Percentiles rank a stretch among this genome's conserved stretches.
phyloP scores from a whole-genome alignment of 495 filamentous ascomycete species.

The Glutinoglossum americanum region DNA sequence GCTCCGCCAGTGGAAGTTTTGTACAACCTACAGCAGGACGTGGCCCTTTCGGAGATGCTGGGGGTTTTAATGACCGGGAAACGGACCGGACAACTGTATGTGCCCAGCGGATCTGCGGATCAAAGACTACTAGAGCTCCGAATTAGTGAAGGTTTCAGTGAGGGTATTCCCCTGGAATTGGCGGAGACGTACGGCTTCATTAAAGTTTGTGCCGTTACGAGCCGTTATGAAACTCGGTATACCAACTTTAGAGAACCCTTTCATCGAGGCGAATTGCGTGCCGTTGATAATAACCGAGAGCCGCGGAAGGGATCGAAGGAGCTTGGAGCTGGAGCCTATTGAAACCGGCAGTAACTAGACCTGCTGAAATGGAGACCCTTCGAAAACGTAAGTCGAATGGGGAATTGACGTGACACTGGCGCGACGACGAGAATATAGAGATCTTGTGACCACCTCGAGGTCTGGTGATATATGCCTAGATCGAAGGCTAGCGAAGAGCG shows the following conservation, averaged over 20 bases:
- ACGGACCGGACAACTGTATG: background rate
- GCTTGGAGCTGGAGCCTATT: background rate
- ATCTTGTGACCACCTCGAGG: background rate
- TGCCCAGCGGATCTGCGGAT: background rate
- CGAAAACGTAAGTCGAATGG: background rate
- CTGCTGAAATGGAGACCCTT: too few relatives aligned
- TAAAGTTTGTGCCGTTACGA: background rate
- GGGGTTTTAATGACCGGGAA: background rate
- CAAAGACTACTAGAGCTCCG: background rate
- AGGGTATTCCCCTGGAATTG: background rate
- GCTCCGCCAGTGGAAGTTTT: background rate
- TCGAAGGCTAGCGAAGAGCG: background rate
- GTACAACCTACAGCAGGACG: background rate
- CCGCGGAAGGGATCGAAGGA: background rate
- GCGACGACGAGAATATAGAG: background rate
- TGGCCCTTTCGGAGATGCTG: too few relatives aligned
- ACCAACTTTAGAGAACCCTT: background rate
- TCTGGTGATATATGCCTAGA: background rate
- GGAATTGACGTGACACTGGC: background rate
- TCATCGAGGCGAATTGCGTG: background rate
- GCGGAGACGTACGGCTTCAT: background rate
- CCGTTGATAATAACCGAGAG: background rate
- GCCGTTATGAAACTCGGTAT: background rate
- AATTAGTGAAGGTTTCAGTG: background rate
- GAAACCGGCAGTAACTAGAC: background rate